Percentiles rank a stretch among this genome's conserved stretches.
These are phyloP conservation scores for Calycina herbarum DNA, from an alignment of 2,329 filamentous ascomycete species.

Conservation along the genomic window DNA sequence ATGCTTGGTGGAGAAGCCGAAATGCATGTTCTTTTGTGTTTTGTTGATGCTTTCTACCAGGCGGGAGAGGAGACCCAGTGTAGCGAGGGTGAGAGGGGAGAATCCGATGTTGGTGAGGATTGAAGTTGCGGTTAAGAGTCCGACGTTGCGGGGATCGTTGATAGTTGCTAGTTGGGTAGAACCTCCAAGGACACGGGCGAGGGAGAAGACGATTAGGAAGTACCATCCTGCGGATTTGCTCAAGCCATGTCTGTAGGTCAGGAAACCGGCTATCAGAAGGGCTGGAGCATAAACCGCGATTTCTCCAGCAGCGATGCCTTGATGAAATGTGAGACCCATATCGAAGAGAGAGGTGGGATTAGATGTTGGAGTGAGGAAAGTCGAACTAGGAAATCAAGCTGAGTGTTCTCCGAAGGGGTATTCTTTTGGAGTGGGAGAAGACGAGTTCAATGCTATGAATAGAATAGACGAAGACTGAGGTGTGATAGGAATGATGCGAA, in stretches of 20 bases:
- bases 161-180: constrained; percentile 51
- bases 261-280: constrained; percentile 40
- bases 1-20: constrained; percentile 26
- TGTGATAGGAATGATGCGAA: not conserved
- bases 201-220: constrained; percentile 52
- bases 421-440: not conserved
- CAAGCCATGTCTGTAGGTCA: constrained; percentile 47
- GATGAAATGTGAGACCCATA: constrained; percentile 37
- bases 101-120: constrained; percentile 44
- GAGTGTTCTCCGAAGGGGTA: not conserved
- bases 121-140: constrained; percentile 44
- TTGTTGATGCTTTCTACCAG: constrained; percentile 39
- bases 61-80: constrained; percentile 35
- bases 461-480: not conserved
- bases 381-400: not conserved
- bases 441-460: not conserved
- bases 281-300: constrained; percentile 43
- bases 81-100: constrained; percentile 34
- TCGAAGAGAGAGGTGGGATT: not conserved
- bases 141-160: constrained; percentile 40
- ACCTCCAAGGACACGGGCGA: constrained; percentile 52
- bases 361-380: not conserved
- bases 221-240: constrained; percentile 51
- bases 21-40: constrained; percentile 23
- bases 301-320: constrained; percentile 45